Base-by-base conservation (phyloP, 202 grass and related monocot genomes). In the Digitaria exilis region DNA sequence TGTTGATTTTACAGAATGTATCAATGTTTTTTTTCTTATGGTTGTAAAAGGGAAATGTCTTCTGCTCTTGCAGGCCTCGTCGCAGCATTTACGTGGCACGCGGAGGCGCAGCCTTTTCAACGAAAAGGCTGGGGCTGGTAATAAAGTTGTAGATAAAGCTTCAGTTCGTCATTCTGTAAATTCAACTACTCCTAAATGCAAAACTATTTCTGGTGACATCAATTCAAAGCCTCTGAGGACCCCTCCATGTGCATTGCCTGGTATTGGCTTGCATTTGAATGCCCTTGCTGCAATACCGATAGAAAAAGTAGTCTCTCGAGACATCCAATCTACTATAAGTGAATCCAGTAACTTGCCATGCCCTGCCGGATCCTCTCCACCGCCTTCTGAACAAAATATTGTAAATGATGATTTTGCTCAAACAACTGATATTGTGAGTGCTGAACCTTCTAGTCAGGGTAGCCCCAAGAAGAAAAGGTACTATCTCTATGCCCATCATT, bases 221-320 rank as follows among this genome's bases (percentile, higher is more conserved):
- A 80, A 78, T 43, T 82, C 70, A 65, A 95, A 92, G 80, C 77
- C 75, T 96, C 64, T 71, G 52, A 87, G 84, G 79, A 88, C 80
- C 83, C 85, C 89, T 76, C 84, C 84, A 82, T 80, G 83, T 74
- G 69, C 87, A 28, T 89, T 99, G 79, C 91, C 96, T 90, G 93
- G 96, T 82, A 99, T 99, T 57, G 96, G 96, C 25, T 85, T 99
- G 90, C 96, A 99, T 90, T 83, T 99, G 78, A 99, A 99, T 87
- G 73, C 96, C 55, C 87, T 99, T 76, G 84, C 93, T 37, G 69
- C 89, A 74, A 69, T 92, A 70, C 85, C 91, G 68, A 94, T 90
- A 79, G 91, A 89, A 56, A 89, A 82, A 81, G 22, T 84, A 67
- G 83, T 76, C 51, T 68, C 49, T 68, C 73, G 65, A 75, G 84